Evolutionary conservation across 441 rosid genomes (phyloP), one percentile per base, ranked within the genome.

Genomic region (Aquilaria agallochum): DNA sequence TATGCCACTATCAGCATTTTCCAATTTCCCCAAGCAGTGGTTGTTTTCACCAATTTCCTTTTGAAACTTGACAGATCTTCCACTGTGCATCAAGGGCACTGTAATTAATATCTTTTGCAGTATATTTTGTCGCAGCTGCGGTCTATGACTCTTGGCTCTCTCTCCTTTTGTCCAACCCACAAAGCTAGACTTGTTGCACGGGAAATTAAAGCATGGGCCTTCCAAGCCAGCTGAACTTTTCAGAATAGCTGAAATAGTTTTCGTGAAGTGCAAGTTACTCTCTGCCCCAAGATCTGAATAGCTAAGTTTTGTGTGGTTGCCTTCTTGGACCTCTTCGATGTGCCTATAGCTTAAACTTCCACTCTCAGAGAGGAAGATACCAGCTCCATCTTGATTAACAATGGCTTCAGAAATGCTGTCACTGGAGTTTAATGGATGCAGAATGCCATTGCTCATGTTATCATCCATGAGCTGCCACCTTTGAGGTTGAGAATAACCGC

Each of bases 81-180:
- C 44, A 27, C 60, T 66, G 44, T 79, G 74, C 87, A 86, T 84
- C 74, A 79, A 66, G 50, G 96, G 96, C 13, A 83, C 82, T 14
- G 76, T 55, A 53, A 78, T 76, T 57, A 86, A 58, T 48, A 86
- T 76, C 76, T 73, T 80, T 71, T 73, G 78, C 50, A 89, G 62
- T 53, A 80, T 55, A 52, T 75, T 78, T 61, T 86, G 90, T 4
- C 57, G 74, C 15, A 60, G 64, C 47, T 7, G 55, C 15, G 72
- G 68, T 61, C 49, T 68, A 50, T 14, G 66, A 53, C 60, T 59
- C 32, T 68, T 56, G 31, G 64, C 50, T 5, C 47, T 36, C 53
- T 63, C 79, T 63, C 47, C 64, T 59, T 63, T 79, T 68, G 80
- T 81, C 96, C 96, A 86, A 31, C 69, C 60, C 64, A 59, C 53